Evolutionary conservation across 2,329 filamentous ascomycete genomes (phyloP).

Genomic region (Monosporascus sp.): DNA sequence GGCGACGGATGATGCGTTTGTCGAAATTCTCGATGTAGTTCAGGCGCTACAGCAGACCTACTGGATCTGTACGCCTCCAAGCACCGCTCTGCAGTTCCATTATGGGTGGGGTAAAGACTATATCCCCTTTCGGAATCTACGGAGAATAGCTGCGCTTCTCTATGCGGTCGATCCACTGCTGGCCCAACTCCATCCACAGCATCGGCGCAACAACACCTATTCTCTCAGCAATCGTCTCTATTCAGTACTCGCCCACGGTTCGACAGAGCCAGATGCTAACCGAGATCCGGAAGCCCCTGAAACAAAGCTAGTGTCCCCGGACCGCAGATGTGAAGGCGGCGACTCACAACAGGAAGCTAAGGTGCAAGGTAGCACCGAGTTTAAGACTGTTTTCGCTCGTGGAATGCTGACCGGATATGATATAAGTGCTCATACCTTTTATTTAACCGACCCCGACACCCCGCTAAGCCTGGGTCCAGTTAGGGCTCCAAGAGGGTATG

Average conservation of each 20-base stretch:
- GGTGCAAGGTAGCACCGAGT: no score
- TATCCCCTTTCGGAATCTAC: constrained; percentile 8
- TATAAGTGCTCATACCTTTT: background rate
- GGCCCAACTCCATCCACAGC: constrained; percentile 12
- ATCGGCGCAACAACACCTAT: constrained; percentile 1
- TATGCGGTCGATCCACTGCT: constrained; percentile 17
- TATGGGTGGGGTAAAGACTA: constrained; percentile 13
- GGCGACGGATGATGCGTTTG: constrained; percentile 11
- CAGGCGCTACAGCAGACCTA: constrained; percentile 5
- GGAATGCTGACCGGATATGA: no score
- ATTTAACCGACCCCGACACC: background rate
- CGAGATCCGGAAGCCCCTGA: background rate
- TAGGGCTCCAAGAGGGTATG: no score
- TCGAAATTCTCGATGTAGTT: constrained; percentile 11
- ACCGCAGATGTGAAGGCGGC: background rate
- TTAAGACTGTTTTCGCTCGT: no score
- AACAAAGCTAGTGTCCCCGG: background rate
- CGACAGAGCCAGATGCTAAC: background rate
- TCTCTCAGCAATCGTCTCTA: constrained; percentile 15
- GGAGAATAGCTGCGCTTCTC: constrained; percentile 14
- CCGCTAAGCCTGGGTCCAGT: background rate
- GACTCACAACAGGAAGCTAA: background rate
- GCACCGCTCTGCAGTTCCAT: constrained; percentile 13
- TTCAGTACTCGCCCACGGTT: constrained; percentile 9
- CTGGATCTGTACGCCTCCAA: constrained; percentile 7